Conservation (phyloP, 352 stramenopile species). For the Blastocystis sp. region DNA sequence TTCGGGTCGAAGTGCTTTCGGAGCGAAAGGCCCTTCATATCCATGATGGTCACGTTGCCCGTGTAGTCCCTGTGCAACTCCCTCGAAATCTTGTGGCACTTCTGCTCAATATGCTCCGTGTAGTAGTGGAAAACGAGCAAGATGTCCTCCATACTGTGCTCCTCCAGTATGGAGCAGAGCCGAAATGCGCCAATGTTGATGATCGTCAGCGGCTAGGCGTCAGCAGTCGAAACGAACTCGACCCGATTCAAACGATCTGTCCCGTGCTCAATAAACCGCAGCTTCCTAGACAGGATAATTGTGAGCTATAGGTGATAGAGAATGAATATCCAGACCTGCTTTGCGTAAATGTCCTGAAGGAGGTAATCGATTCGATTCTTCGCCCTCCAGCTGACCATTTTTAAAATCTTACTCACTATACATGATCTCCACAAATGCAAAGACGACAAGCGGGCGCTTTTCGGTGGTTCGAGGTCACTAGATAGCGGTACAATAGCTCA, state of each 20-base stretch:
- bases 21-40: slow-evolving; percentile 28
- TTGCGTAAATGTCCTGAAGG: slow-evolving; percentile 20
- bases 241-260: slow-evolving; percentile 1
- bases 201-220: slow-evolving; percentile 23
- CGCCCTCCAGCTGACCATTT: slow-evolving; percentile 27
- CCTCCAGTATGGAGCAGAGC: slow-evolving; percentile 26
- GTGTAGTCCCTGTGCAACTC: slow-evolving; percentile 4
- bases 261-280: slow-evolving; percentile 35
- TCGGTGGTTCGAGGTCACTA: slow-evolving; percentile 15
- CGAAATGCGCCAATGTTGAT: slow-evolving; percentile 7
- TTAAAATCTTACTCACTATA: slow-evolving; percentile 23
- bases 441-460: not conserved
- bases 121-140: slow-evolving; percentile 32
- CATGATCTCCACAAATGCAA: not conserved
- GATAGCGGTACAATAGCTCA: slow-evolving; percentile 29
- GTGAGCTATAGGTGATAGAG: not conserved
- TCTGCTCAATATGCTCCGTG: slow-evolving; percentile 18
- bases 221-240: not conserved
- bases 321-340: not conserved
- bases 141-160: slow-evolving; percentile 32
- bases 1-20: slow-evolving; percentile 24
- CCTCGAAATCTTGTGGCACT: not conserved
- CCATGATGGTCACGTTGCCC: slow-evolving; percentile 45
- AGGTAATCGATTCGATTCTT: slow-evolving; percentile 17
- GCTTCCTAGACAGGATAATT: slow-evolving; percentile 23